A percentile compares a stretch with the other conserved stretches of the same genome.
phyloP scores from a whole-genome alignment of 805 yeast species.

The Millerozyma miso region DNA sequence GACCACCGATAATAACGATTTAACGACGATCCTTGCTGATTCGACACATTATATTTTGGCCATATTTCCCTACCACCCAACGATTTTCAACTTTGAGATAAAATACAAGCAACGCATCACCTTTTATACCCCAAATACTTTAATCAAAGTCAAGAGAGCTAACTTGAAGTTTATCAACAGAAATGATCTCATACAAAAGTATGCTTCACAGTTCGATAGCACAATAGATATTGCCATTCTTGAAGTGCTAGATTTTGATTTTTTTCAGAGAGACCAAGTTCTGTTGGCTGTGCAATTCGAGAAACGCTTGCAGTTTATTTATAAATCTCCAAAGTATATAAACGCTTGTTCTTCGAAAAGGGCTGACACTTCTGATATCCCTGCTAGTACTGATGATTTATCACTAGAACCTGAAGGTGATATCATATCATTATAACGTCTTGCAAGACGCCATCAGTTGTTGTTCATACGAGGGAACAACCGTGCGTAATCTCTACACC shows the following conservation, averaged over 20 bases:
- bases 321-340: constrained; percentile 17
- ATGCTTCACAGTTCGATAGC: constrained; percentile 6
- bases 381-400: neutral
- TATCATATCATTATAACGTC: constrained; percentile 1
- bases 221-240: constrained; percentile 19
- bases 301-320: constrained; percentile 18
- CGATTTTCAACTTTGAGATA: constrained; percentile 27
- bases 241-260: constrained; percentile 25
- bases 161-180: constrained; percentile 19
- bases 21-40: constrained; percentile 31
- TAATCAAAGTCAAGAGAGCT: constrained; percentile 26
- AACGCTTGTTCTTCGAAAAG: constrained; percentile 4
- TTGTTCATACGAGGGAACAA: no score
- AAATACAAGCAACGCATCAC: constrained; percentile 32
- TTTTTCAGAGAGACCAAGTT: constrained; percentile 31
- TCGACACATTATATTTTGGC: constrained; percentile 26
- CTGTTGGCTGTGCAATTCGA: constrained; percentile 16
- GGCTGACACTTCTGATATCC: neutral
- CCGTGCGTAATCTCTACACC: no score
- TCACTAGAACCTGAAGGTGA: neutral
- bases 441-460: no score
- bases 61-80: constrained; percentile 21
- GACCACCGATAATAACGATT: constrained; percentile 17
- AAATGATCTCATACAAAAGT: constrained; percentile 9
- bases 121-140: constrained; percentile 20